These are phyloP conservation scores for Russula olivacea DNA, from an alignment of 768 basidiomycete genomes.

Conservation along the genomic window DNA sequence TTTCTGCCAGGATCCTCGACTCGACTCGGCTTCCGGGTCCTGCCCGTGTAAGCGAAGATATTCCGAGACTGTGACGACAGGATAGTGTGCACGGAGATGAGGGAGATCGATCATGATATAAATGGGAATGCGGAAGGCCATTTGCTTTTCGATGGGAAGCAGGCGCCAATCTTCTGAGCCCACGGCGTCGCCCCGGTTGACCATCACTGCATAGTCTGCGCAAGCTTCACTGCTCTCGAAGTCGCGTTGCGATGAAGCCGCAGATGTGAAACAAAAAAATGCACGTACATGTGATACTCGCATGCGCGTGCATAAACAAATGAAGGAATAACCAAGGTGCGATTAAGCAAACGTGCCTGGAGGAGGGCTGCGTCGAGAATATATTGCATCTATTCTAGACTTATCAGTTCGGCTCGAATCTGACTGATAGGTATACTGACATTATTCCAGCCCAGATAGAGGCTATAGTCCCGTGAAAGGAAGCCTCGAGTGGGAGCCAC, in stretches of 20 bases:
- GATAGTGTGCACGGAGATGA: slow-evolving; percentile 34
- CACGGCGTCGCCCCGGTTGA: slow-evolving; percentile 41
- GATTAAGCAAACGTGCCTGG: slow-evolving; percentile 40
- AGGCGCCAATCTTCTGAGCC: slow-evolving; percentile 38
- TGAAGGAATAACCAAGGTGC: slow-evolving; percentile 41
- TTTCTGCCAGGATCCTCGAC: slow-evolving; percentile 37
- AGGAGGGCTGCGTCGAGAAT: slow-evolving; percentile 43
- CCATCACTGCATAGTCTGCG: slow-evolving; percentile 38
- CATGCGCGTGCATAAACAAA: slow-evolving; percentile 44
- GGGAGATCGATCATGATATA: slow-evolving; percentile 40
- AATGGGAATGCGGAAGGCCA: slow-evolving; percentile 35
- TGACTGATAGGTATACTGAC: slow-evolving; percentile 28
- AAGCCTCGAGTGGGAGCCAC: slow-evolving; percentile 39
- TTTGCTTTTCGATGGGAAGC: slow-evolving; percentile 34
- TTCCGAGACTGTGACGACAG: slow-evolving; percentile 39
- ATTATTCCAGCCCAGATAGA: slow-evolving; percentile 45
- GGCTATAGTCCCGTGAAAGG: slow-evolving; percentile 40
- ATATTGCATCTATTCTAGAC: slow-evolving; percentile 38
- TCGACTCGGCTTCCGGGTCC: slow-evolving; percentile 32
- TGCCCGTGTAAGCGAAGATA: slow-evolving; percentile 39
- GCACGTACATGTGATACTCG: slow-evolving; percentile 36
- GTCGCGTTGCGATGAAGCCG: not conserved
- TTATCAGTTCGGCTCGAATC: not conserved
- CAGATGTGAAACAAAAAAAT: not conserved
- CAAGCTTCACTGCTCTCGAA: slow-evolving; percentile 31